Base-by-base conservation (phyloP, 768 basidiomycete species). In the Auriscalpium vulgare region DNA sequence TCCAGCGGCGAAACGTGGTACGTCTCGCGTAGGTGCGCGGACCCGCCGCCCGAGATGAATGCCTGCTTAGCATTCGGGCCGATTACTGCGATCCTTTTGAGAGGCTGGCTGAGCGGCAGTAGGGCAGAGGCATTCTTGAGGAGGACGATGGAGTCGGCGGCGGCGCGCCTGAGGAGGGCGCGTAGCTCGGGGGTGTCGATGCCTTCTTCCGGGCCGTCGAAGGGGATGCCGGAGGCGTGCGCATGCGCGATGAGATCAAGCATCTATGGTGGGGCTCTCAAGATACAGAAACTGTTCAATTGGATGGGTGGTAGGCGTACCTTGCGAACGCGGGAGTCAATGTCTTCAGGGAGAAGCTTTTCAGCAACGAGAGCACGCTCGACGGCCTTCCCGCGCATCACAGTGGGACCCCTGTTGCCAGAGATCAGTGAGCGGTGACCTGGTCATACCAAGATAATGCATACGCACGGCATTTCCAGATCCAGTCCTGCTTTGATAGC, bases 401-500 rank as follows among this genome's bases (percentile, higher is more conserved):
- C 65, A 0, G 76, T 66, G 2, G 79, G 78, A 1, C 79, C 79
- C 5, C 76, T 77, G 56, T 11, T 19, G 47, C 10, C 14, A 48
- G 9, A 35, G 4, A 40, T 49, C 14, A 37, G 37, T 53, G n/a
- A n/a, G n/a, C n/a, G n/a, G n/a, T n/a, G 55, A 19, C 8, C 38
- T 55, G 23, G 29, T 37, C 11, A 48, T 50, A 8, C 56, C 37
- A 17, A 9, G n/a, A 8, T 21, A 6, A 45, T 11, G 47, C 48
- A 17, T 37, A 68, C 72, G 45, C 64, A 77, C 70, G 81, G 81
- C 81, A 82, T 84, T 63, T 87, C 84, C 19, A 85, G 69, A 61
- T 85, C 82, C 14, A 85, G 66, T 0, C 84, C 83, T 10, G 84
- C 83, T 56, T 81, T 80, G 63, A 86, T 78, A 55, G 75, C 73